Base-by-base conservation (phyloP, 139 green algal genomes). In the Coelastrella sp. region DNA sequence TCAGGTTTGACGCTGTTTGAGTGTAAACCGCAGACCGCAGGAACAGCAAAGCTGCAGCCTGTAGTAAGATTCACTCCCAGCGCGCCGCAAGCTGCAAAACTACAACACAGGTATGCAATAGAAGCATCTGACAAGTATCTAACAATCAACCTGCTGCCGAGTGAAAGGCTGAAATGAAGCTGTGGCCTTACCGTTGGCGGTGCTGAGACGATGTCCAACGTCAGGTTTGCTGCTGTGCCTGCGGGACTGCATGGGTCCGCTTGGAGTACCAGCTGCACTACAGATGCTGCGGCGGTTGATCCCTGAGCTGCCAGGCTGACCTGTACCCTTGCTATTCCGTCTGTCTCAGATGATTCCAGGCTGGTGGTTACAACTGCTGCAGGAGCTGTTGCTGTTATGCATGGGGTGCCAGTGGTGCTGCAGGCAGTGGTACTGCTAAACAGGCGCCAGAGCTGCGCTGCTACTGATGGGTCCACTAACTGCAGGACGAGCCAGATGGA, bases 401-500 rank as follows among this genome's bases (percentile, higher is more conserved):
- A 47, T 47, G 32, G 32, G 32, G 32, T 47, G 32, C 32, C 32
- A 47, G 79, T 5, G 79, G 57, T 73, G 16, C 79, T 19, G 57
- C 58, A 73, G 32, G 32, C 32, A 47, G 32, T 47, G 32, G 32
- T 47, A 47, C 32, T 47, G 32, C 32, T 47, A 1, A 47, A 47
- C 32, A 47, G 1, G 0, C 32, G 32, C 32, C 32, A 47, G 32
- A 47, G 32, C 32, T 47, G 32, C 5, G 79, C 4, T 85, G 79
- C 57, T 85, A 57, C 19, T 68, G 56, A 73, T 17, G 79, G 68
- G 14, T 76, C 14, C 2, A 23, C 57, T 0, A 85, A 47, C 7
- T 85, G 79, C 57, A 85, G 57, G 16, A 85, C 16, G 6, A 85
- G n/a, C 57, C 22, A 73, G 17, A 85, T 73, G 79, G 68, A 54